Percentiles rank a stretch among this genome's conserved stretches.
These are phyloP conservation scores for Poa pratensis DNA, from an alignment of 176 grass and related monocot species.

Conservation along the genomic window DNA sequence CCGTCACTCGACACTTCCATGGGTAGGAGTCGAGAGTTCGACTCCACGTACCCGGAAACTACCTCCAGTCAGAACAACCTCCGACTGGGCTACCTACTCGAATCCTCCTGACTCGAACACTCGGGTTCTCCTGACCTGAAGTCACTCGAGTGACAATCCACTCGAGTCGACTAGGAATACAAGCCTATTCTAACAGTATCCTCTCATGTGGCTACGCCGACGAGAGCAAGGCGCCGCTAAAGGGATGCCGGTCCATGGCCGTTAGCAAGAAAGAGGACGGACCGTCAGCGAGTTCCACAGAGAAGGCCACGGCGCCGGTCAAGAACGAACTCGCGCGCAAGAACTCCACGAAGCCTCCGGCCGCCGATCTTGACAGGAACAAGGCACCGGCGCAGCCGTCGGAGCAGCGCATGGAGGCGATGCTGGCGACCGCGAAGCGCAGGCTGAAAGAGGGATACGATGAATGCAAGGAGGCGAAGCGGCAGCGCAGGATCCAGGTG, in stretches of 20 bases:
- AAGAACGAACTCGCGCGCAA: background rate
- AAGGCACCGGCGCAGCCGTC: background rate
- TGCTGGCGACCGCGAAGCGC: background rate
- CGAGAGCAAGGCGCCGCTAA: too few species aligned
- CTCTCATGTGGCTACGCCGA: background rate
- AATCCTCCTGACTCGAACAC: too few species aligned
- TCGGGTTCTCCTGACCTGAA: too few species aligned
- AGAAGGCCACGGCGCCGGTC: background rate
- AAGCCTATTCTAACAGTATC: too few species aligned
- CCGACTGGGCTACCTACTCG: too few species aligned
- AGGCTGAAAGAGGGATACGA: background rate
- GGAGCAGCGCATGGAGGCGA: constrained; percentile 8
- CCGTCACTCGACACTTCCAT: too few species aligned
- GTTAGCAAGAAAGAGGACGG: background rate
- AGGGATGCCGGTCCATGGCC: too few species aligned
- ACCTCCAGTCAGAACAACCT: too few species aligned
- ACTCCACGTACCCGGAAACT: too few species aligned
- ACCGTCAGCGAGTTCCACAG: background rate
- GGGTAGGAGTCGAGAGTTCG: too few species aligned
- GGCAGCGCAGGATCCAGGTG: background rate
- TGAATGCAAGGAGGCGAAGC: background rate
- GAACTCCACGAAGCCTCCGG: background rate
- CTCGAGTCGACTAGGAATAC: too few species aligned
- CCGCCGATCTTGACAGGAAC: background rate
- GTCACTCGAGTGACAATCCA: too few species aligned